These are phyloP conservation scores for Strobilomyces dryophilus DNA, from an alignment of 768 basidiomycete genomes.

Conservation along the genomic window DNA sequence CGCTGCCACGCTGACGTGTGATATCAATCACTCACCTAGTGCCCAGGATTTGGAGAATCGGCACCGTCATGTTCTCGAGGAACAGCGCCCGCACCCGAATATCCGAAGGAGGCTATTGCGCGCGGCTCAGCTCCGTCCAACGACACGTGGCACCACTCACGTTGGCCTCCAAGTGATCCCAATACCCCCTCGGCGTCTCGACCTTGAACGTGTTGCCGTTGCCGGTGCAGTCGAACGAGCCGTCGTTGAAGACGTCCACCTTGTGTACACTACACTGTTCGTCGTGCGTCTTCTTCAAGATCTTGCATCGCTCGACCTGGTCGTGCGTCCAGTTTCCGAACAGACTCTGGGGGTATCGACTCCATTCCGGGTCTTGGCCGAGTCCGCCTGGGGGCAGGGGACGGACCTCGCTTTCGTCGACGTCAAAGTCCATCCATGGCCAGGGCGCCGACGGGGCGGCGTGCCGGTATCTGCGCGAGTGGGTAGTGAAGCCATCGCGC, in stretches of 20 bases:
- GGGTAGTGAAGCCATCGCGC: neutral
- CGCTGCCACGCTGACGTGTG: neutral
- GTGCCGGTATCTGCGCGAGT: conserved; percentile 31
- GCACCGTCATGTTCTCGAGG: conserved; percentile 46
- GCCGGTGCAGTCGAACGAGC: conserved; percentile 12
- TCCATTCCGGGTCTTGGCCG: conserved; percentile 18
- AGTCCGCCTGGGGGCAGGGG: conserved; percentile 14
- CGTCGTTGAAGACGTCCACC: conserved; percentile 20
- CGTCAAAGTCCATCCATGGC: conserved; percentile 40
- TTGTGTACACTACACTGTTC: conserved; percentile 20
- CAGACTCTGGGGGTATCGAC: conserved; percentile 28
- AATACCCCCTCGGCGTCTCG: conserved; percentile 27
- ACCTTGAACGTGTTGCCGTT: conserved; percentile 3
- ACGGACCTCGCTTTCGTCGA: conserved; percentile 17
- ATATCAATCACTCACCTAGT: conserved; percentile 38
- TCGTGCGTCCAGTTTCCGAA: conserved; percentile 35
- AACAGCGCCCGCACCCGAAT: conserved; percentile 49
- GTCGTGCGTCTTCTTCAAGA: conserved; percentile 9
- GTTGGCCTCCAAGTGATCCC: conserved; percentile 23
- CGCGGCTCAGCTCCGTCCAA: neutral
- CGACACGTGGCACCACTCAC: conserved; percentile 27
- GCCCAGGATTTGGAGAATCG: conserved; percentile 54
- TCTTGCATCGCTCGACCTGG: conserved; percentile 29
- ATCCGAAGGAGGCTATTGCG: conserved; percentile 28
- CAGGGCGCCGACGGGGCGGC: conserved; percentile 40